Base-by-base conservation (phyloP, 2,329 filamentous ascomycete genomes). In the Fusarium falciforme region DNA sequence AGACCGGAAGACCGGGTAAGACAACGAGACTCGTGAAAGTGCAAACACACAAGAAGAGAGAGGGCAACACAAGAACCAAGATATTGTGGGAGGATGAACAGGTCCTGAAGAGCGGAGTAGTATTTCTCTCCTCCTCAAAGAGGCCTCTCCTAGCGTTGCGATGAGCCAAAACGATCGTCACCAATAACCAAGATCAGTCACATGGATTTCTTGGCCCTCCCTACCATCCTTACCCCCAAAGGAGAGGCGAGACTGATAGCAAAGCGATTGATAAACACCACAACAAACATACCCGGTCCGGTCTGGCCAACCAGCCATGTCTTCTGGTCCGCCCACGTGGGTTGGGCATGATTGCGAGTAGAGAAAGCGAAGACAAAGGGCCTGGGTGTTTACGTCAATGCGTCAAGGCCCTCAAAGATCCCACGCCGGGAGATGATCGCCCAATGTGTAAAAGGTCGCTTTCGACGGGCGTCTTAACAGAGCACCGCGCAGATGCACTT, bases 261-360 rank as follows among this genome's bases (percentile, higher is more conserved):
- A 40, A 62, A 35, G 36, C 38, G 70, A 55, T 71, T 35, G 64
- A 73, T 66, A 63, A 42, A 62, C 17, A 52, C 27, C 38, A 47
- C 31, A 22, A 55, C 36, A 47, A 49, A n/a, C n/a, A 60, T 29
- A 31, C 40, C 47, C 38, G 67, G 49, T 29, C 52, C 58, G 20
- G 44, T 36, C 42, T 42, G 44, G 33, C 59, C 44, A 42, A 57
- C 63, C 63, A 71, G 72, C 58, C 64, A 64, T 47, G 35, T 20
- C 55, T 47, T 31, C n/a, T 44, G 36, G 16, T 14, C 44, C n/a
- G 54, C 67, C 61, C 67, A 75, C 70, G 72, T 75, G 73, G 61
- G 64, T 67, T 72, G 36, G 47, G 54, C 25, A 35, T 49, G 31
- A 49, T 52, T 31, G 57, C 36, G 47, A 63, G n/a, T 3, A 36